Base-by-base conservation (phyloP, 2,329 filamentous ascomycete genomes). In the Trichoderma guizhouense region DNA sequence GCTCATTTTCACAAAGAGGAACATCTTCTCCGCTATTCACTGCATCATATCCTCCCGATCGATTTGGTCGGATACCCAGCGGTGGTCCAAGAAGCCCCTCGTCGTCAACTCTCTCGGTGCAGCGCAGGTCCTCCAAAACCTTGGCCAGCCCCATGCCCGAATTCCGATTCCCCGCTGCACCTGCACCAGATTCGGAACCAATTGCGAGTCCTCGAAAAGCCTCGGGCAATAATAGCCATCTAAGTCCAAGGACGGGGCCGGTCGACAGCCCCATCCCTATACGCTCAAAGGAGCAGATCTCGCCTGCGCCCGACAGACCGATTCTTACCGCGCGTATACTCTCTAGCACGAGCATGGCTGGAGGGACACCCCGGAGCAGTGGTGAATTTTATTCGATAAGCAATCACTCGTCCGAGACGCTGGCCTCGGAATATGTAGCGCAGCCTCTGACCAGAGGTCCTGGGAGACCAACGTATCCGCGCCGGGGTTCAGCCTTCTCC, bases 361-460 rank as follows among this genome's bases (percentile, higher is more conserved):
- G 89, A 69, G 91, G 89, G 5, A 98, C 95, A 32, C 94, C 94
- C 28, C 87, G 96, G 76, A 97, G 93, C 74, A 99, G 96, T 79
- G 93, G 92, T 69, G 96, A 99, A 78, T 97, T 98, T 77, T 98
- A 97, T 81, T 95, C 95, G 1, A 84, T 95, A 79, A 98, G 95
- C 83, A 98, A 98, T 79, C 92, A 97, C 78, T 98, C 96, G 7
- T 93, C 92, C 18, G 96, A 99, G 80, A 99, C 96, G 3, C 80
- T 98, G 62, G 92, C 92, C 12, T 99, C 96, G 0, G 96, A 98
- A 81, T 97, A 97, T 78, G 88, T 92, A 15, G 84, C 90, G 21
- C 89, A 91, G 64, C 77, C 77, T 8, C 72, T 77, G 26, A 66
- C 73, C 18, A 76, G 83, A 66, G 76, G 79, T 2, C 78, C 81